phyloP scores from a whole-genome alignment of 2,329 filamentous ascomycete species.

The Penicillium glabrum region DNA sequence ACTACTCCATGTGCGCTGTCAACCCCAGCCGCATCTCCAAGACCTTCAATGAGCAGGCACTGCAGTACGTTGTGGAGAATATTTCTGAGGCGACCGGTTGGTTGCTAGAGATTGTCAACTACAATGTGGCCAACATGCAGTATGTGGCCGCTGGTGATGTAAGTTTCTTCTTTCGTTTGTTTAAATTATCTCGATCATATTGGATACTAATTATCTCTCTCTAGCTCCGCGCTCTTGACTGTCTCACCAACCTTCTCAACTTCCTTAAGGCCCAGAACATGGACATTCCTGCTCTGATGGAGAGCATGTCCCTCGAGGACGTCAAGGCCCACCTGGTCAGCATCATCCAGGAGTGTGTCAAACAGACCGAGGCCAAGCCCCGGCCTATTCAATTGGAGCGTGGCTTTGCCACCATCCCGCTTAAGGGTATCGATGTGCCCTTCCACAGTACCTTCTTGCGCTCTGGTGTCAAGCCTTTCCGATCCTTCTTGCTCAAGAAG shows the following conservation, averaged over 20 bases:
- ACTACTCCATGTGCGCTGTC: slow-evolving; percentile 99
- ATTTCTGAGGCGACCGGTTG: slow-evolving; percentile 91
- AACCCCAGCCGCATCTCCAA: slow-evolving; percentile 98
- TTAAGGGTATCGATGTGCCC: slow-evolving; percentile 95
- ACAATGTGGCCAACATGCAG: slow-evolving; percentile 71
- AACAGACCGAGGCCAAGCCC: slow-evolving; percentile 85
- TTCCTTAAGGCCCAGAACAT: slow-evolving; percentile 96
- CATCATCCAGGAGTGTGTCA: slow-evolving; percentile 86
- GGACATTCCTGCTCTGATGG: slow-evolving; percentile 90
- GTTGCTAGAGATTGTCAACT: slow-evolving; percentile 99
- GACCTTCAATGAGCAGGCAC: slow-evolving; percentile 96
- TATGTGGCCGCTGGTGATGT: slow-evolving; percentile 67
- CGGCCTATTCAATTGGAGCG: slow-evolving; percentile 85
- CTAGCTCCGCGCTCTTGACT: slow-evolving; percentile 62
- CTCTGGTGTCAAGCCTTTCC: slow-evolving; percentile 98
- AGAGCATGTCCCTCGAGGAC: slow-evolving; percentile 81
- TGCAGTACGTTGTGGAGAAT: slow-evolving; percentile 95
- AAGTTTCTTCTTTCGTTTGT: slow-evolving; percentile 27
- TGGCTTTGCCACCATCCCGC: slow-evolving; percentile 94
- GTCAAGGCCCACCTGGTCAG: slow-evolving; percentile 86
- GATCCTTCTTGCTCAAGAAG: slow-evolving; percentile 98
- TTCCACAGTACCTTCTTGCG: slow-evolving; percentile 99
- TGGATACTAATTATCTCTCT: slow-evolving; percentile 21
- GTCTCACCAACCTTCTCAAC: slow-evolving; percentile 78
- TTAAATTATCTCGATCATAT: background rate